Conservation (phyloP, 495 filamentous ascomycete genomes). For the Penicillium cinerascens region DNA sequence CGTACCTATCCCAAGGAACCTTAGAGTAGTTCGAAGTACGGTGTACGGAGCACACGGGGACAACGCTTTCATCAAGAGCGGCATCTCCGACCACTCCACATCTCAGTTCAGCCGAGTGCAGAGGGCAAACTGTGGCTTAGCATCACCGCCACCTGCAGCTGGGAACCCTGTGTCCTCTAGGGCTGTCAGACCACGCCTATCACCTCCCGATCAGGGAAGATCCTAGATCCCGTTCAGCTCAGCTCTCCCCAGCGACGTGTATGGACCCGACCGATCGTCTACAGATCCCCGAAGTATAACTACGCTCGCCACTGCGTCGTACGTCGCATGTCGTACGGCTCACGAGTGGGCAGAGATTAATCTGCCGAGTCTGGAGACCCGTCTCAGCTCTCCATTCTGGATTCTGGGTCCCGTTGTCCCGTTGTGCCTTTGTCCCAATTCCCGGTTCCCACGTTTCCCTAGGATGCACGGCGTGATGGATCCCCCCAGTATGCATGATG, state of each 20-base stretch:
- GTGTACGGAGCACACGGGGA: too few species aligned
- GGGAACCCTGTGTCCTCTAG: neutral
- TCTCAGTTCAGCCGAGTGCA: slow-evolving; percentile 21
- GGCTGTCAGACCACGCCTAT: slow-evolving; percentile 5
- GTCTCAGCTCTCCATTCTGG: slow-evolving; percentile 14
- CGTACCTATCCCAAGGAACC: neutral
- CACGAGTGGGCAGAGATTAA: neutral
- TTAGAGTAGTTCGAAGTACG: neutral
- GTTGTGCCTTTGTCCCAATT: neutral
- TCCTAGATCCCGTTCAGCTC: slow-evolving; percentile 13
- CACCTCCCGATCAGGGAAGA: slow-evolving; percentile 14
- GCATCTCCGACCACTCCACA: slow-evolving; percentile 5
- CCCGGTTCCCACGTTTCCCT: slow-evolving; percentile 10
- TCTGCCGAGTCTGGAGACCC: slow-evolving; percentile 5
- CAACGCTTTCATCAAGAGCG: neutral
- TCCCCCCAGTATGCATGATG: slow-evolving; percentile 32
- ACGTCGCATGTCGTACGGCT: slow-evolving; percentile 10
- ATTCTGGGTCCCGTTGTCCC: too few species aligned
- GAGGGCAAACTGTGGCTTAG: slow-evolving; percentile 16
- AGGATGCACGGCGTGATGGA: slow-evolving; percentile 30
- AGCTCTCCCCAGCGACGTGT: slow-evolving; percentile 4
- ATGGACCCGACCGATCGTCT: slow-evolving; percentile 17
- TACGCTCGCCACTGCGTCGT: neutral
- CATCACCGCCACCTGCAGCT: slow-evolving; percentile 14
- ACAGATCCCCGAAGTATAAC: slow-evolving; percentile 9